phyloP scores from a whole-genome alignment of 2,329 filamentous ascomycete species.

The Camillea tinctor region DNA sequence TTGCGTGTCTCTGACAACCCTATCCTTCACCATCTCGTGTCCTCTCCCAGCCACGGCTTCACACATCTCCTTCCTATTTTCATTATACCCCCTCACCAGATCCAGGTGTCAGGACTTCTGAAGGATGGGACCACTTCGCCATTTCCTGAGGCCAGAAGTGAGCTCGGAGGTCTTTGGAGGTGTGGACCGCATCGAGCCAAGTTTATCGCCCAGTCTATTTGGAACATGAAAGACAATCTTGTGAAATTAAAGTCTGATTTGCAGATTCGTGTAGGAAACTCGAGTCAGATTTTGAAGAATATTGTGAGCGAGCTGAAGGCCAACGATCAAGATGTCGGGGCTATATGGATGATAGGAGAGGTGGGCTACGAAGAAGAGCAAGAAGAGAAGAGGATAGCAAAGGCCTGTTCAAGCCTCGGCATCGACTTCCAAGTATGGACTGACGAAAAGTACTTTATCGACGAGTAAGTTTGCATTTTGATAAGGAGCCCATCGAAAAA shows the following conservation, averaged over 20 bases:
- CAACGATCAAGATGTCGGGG: conserved; percentile 50
- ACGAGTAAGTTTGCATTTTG: conserved; percentile 60
- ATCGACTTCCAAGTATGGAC: conserved; percentile 64
- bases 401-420: conserved; percentile 49
- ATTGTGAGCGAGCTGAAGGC: conserved; percentile 51
- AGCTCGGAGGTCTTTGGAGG: conserved; percentile 67
- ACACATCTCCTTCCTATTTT: conserved; percentile 73
- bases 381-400: conserved; percentile 58
- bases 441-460: conserved; percentile 77
- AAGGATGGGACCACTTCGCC: conserved; percentile 53
- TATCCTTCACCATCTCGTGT: conserved; percentile 59
- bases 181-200: conserved; percentile 70
- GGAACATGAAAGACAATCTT: conserved; percentile 66
- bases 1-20: conserved; percentile 74
- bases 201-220: conserved; percentile 71
- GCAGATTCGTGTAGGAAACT: conserved; percentile 60
- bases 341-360: conserved; percentile 73
- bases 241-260: conserved; percentile 60
- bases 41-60: conserved; percentile 49
- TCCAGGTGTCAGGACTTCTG: conserved; percentile 76
- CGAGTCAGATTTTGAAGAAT: conserved; percentile 57
- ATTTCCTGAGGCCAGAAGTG: conserved; percentile 66
- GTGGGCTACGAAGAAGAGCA: conserved; percentile 66
- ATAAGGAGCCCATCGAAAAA: not conserved
- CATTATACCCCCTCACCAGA: conserved; percentile 66